Percentiles rank a stretch among this genome's conserved stretches.
phyloP scores from a whole-genome alignment of 495 filamentous ascomycete species.

The Aspergillus sclerotiicarbonarius region DNA sequence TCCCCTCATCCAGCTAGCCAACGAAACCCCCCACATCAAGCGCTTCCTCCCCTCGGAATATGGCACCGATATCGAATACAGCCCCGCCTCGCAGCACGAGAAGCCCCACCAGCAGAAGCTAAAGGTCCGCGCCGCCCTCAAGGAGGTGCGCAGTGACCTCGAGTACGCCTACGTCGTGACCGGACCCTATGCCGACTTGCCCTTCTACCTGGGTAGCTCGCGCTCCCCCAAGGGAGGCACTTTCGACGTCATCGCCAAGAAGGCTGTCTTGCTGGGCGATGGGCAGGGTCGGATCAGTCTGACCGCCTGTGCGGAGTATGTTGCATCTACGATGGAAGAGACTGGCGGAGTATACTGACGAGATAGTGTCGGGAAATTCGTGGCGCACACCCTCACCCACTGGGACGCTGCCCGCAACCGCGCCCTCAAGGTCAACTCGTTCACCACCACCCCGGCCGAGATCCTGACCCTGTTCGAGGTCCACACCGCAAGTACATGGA shows the following conservation, averaged over 20 bases:
- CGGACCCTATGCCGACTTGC: constrained; percentile 69
- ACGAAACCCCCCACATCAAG: constrained; percentile 51
- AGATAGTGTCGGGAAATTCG: constrained; percentile 62
- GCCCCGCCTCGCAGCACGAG: constrained; percentile 55
- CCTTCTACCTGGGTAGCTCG: constrained; percentile 37
- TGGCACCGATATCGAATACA: constrained; percentile 72
- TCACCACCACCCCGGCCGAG: constrained; percentile 59
- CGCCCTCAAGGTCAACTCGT: constrained; percentile 67
- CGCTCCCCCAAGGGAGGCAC: constrained; percentile 40
- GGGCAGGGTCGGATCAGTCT: constrained; percentile 58
- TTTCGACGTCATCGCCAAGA: constrained; percentile 54
- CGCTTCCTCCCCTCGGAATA: constrained; percentile 74
- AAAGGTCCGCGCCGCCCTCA: constrained; percentile 58
- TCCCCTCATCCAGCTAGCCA: constrained; percentile 56
- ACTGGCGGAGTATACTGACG: not conserved
- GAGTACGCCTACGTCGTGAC: constrained; percentile 65
- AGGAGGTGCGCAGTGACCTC: constrained; percentile 41
- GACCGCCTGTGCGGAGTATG: constrained; percentile 67
- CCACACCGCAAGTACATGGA: constrained; percentile 54
- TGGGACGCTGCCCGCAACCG: constrained; percentile 51
- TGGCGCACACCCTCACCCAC: constrained; percentile 56
- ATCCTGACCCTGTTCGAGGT: constrained; percentile 65
- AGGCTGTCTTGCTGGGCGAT: constrained; percentile 57
- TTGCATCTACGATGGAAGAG: constrained; percentile 14
- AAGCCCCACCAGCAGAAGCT: constrained; percentile 71